Percentiles rank a stretch among this genome's conserved stretches.
Evolutionary conservation across 371 early-diverging fungal species (phyloP).

Genomic region (Parasitella parasitica): DNA sequence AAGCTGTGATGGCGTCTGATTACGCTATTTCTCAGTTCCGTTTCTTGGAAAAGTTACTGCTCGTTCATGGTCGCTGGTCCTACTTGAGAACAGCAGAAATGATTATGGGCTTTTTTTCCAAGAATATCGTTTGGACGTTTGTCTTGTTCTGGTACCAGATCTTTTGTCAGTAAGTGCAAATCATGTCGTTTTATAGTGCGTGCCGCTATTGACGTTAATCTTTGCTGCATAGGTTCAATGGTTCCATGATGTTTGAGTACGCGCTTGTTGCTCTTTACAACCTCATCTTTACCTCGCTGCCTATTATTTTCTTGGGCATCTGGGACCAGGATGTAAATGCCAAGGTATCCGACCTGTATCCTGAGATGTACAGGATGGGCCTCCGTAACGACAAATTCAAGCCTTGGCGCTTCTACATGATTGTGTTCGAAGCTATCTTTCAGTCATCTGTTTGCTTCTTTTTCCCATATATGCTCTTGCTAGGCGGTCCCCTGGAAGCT

Average conservation of each 20-base stretch:
- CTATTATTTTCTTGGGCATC: constrained; percentile 64
- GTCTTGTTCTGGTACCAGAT: constrained; percentile 85
- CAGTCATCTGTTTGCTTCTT: constrained; percentile 87
- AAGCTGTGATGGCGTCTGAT: constrained; percentile 92
- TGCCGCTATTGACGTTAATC: not conserved
- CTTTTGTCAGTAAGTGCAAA: constrained; percentile 70
- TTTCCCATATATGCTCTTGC: constrained; percentile 57
- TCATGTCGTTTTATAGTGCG: not conserved
- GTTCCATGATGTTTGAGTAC: constrained; percentile 53
- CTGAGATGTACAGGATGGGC: constrained; percentile 86
- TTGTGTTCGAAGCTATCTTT: constrained; percentile 81
- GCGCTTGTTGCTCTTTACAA: constrained; percentile 79
- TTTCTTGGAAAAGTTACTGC: constrained; percentile 68
- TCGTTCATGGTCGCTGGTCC: constrained; percentile 88
- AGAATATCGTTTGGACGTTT: constrained; percentile 78
- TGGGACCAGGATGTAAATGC: constrained; percentile 92
- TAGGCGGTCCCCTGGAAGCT: constrained; percentile 46
- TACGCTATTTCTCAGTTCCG: constrained; percentile 89
- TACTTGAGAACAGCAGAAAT: constrained; percentile 76
- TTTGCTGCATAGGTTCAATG: constrained; percentile 27
- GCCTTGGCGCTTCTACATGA: constrained; percentile 79
- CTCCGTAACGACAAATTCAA: constrained; percentile 82
- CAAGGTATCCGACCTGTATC: constrained; percentile 70
- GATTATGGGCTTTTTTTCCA: constrained; percentile 81
- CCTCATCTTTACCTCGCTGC: constrained; percentile 75